Evolutionary conservation across 495 filamentous ascomycete species (phyloP), one percentile per base, ranked within the genome.

Genomic region (Saxophila tyrrhenica): DNA sequence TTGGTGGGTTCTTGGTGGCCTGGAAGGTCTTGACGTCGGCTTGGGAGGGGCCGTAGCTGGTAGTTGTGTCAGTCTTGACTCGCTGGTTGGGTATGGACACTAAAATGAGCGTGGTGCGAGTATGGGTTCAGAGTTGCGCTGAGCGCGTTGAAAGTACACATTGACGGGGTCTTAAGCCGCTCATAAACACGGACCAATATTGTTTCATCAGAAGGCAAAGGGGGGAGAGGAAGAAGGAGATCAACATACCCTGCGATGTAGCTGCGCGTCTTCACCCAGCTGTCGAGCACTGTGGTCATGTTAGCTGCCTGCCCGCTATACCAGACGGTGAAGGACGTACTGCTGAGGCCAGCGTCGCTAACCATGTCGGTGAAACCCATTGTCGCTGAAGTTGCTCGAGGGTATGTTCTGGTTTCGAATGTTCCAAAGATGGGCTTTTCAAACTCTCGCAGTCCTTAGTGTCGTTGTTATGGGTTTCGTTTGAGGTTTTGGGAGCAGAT

Each of bases 171-270:
- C 89, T 95, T 95, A 89, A 88, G 78, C 83, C 89, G 84, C 84
- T 95, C 86, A 82, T 89, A 78, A 95, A 95, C 89, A 95, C 89
- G 89, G 90, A 95, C 90, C 87, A 94, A 88, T 83, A 68, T 80
- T 64, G 79, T 81, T 77, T 92, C 88, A 94, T 94, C 88, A 92
- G 79, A 65, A 69, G 23, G 35, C 42, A 25, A 24, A 49, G 32
- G 49, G 39, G 43, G 49, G 49, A 48, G 47, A n/a, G 19, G 15
- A 25, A 23, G 22, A 32, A 52, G 54, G 43, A 56, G 15, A 35
- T 7, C 29, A 13, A 67, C 79, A 71, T 85, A 95, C 89, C 89
- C 90, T 73, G 83, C 78, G 65, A 98, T 81, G 78, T 98, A 98
- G 74, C 86, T 92, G 64, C 90, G 83, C 63, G 85, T 88, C 61